Base-by-base conservation (phyloP, 352 stramenopile species). In the Phytophthora aleatoria region DNA sequence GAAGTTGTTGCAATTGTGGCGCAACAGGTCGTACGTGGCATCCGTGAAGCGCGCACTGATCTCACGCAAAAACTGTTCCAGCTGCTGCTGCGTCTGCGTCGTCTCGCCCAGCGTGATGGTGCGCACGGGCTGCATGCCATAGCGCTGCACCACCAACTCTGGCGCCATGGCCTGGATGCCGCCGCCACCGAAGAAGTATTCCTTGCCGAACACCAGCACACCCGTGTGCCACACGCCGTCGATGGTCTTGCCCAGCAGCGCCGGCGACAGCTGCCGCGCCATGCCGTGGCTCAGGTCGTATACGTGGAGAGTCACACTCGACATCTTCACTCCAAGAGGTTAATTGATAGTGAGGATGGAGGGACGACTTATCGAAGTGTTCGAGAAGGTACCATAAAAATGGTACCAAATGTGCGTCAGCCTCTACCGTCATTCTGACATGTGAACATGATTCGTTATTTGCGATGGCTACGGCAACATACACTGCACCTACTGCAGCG, bases 1-100 rank as follows among this genome's bases (percentile, higher is more conserved):
- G 67, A 99, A 99, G 70, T 98, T 98, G 81, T 99, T 99, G 85
- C 97, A 99, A 73, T 99, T 99, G 64, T 97, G 78, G 50, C 79
- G 69, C 42, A 99, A 85, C 49, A 99, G 78, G 67, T 99, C 95
- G 73, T 99, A 99, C 6, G 90, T 96, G 39, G 79, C 76, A 8
- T 77, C 78, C 20, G 88, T 96, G 72, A 96, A 99, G 26, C 83
- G 81, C n/a, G 84, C 65, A 39, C 73, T 88, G 54, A 92, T 84
- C 39, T 89, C 56, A 6, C 84, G 75, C 36, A 96, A 61, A 41
- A 97, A 99, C 3, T 71, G 60, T 55, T 98, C 87, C 47, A 98
- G 91, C 11, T 96, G 66, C 20, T 76, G 67, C 57, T 89, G 69
- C 20, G 88, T 70, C 15, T 87, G 55, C 20, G 62, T 60, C 24